Conservation (phyloP, 2,329 filamentous ascomycete species). For the Aciculosporium take region DNA sequence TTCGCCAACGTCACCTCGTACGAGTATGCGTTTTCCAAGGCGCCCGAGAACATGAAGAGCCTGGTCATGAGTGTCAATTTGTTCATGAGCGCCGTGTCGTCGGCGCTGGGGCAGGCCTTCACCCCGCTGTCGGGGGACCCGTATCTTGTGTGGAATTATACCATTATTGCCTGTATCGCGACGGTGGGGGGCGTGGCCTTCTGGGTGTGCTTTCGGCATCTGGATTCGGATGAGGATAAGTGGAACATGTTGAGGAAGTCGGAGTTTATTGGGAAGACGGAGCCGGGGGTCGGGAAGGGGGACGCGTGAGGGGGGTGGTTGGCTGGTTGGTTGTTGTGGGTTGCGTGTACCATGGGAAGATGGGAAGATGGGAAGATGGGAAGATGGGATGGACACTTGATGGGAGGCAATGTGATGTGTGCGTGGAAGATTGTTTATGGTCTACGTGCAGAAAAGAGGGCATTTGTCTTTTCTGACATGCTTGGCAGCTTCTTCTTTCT, state of each 20-base stretch:
- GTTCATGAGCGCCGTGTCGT: constrained; percentile 55
- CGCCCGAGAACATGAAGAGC: constrained; percentile 66
- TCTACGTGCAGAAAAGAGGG: no score
- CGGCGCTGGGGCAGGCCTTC: constrained; percentile 57
- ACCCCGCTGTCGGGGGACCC: constrained; percentile 48
- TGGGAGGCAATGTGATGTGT: no score
- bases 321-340: background rate
- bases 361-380: no score
- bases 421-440: no score
- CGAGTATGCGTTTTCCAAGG: constrained; percentile 67
- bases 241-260: constrained; percentile 46
- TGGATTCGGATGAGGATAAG: constrained; percentile 54
- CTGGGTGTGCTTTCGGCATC: constrained; percentile 52
- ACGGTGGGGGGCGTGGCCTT: constrained; percentile 48
- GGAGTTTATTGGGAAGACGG: constrained; percentile 25
- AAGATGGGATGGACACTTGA: no score
- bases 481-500: no score
- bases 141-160: constrained; percentile 60
- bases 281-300: constrained; percentile 20
- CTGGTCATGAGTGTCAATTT: constrained; percentile 58
- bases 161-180: constrained; percentile 45
- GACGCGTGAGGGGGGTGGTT: constrained; percentile 6
- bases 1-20: constrained; percentile 45
- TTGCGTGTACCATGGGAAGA: no score
- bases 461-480: no score